Evolutionary conservation across 2,329 filamentous ascomycete species (phyloP).

Genomic region (Fusarium tupiense): DNA sequence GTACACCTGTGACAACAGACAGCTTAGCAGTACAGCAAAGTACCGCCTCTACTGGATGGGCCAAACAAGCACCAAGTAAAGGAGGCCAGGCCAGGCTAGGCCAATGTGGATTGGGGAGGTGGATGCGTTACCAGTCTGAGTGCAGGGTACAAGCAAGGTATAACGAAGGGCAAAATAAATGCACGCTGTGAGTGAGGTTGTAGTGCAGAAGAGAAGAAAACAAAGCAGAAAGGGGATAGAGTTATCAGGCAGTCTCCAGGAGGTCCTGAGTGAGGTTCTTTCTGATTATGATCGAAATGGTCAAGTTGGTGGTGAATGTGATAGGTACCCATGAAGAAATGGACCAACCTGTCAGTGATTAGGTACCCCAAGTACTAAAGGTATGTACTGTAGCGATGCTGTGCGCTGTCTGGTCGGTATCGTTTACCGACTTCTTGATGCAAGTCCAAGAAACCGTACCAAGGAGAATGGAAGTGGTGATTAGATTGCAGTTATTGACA

Average conservation of each 20-base stretch:
- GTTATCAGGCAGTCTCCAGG: neutral
- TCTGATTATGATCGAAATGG: neutral
- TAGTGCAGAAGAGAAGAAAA: neutral
- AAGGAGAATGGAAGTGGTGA: neutral
- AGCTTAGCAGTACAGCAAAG: neutral
- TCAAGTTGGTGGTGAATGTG: neutral
- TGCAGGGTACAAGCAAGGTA: conserved; percentile 21
- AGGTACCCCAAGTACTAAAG: neutral
- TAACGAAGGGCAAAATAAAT: neutral
- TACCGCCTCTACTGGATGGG: neutral
- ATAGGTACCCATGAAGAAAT: neutral
- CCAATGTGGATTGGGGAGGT: conserved; percentile 18
- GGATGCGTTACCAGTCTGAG: conserved; percentile 4
- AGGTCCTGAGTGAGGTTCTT: neutral
- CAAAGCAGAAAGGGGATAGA: neutral
- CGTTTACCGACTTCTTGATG: conserved; percentile 4
- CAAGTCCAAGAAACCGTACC: neutral
- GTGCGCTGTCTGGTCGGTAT: neutral
- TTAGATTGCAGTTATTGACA: neutral
- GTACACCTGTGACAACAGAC: conserved; percentile 7
- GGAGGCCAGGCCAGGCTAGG: neutral
- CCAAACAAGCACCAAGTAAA: conserved; percentile 22
- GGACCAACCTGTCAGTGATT: conserved; percentile 8
- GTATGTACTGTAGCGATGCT: neutral
- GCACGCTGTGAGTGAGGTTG: neutral